A percentile compares a stretch with the other conserved stretches of the same genome.
phyloP scores from a whole-genome alignment of 495 filamentous ascomycete genomes.

The Podospora australis region DNA sequence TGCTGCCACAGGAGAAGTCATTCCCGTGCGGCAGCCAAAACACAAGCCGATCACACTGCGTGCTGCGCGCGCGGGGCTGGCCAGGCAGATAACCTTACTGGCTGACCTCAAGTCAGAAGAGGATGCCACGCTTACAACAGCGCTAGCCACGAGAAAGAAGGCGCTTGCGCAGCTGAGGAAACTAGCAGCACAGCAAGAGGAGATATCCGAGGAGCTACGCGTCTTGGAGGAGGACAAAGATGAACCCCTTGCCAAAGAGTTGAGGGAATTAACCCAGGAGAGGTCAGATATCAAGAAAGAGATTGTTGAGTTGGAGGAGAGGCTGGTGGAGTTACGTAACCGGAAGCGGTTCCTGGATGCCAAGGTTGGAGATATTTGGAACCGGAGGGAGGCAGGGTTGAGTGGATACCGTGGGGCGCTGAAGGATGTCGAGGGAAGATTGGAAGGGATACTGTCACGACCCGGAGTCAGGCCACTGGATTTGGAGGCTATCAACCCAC shows the following conservation, averaged over 20 bases:
- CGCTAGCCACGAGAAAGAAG: slow-evolving; percentile 51
- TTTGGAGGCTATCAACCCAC: slow-evolving; percentile 29
- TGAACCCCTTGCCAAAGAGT: slow-evolving; percentile 49
- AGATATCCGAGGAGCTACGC: slow-evolving; percentile 35
- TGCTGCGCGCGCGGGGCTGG: slow-evolving; percentile 64
- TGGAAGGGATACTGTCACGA: slow-evolving; percentile 66
- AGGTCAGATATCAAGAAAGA: slow-evolving; percentile 48
- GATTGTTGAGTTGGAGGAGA: slow-evolving; percentile 53
- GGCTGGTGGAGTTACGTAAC: slow-evolving; percentile 61
- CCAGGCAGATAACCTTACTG: slow-evolving; percentile 63
- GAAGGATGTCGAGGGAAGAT: slow-evolving; percentile 69
- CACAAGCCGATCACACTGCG: slow-evolving; percentile 52
- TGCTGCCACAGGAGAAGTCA: slow-evolving; percentile 32
- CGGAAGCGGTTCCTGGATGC: slow-evolving; percentile 53
- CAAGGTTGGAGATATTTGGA: slow-evolving; percentile 58
- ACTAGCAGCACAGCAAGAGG: slow-evolving; percentile 49
- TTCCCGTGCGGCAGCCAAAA: slow-evolving; percentile 59
- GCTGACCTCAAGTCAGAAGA: slow-evolving; percentile 69
- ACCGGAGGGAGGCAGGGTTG: slow-evolving; percentile 45
- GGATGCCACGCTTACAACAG: slow-evolving; percentile 49
- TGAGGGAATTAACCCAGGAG: slow-evolving; percentile 48
- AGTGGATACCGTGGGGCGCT: slow-evolving; percentile 47
- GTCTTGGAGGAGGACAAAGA: slow-evolving; percentile 34
- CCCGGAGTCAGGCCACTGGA: slow-evolving; percentile 44
- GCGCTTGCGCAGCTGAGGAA: slow-evolving; percentile 55